Base-by-base conservation (phyloP, 2,329 filamentous ascomycete genomes). In the Huntiella moniliformis region DNA sequence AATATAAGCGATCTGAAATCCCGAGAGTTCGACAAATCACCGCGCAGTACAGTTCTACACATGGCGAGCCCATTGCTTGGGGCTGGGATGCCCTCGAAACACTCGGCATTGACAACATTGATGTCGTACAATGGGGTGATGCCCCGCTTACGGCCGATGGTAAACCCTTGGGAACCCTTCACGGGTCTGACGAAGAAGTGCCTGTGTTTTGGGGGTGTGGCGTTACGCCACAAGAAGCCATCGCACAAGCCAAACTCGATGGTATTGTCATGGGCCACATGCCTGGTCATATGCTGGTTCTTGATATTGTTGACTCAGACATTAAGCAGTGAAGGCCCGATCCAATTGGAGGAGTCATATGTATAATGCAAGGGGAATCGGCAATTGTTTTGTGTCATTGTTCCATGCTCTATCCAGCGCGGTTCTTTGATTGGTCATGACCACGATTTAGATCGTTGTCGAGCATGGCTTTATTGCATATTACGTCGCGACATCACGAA, bases 31-130 rank as follows among this genome's bases (percentile, higher is more conserved):
- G 74, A 10, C 58, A 62, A 3, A 65, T 79, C 28, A 79, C 74
- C 1, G 58, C 71, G 11, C 59, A 60, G 6, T 80, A 70, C 56
- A 56, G 62, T 6, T 59, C 64, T 1, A 77, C 74, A 3, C 76
- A 80, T 53, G 76, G 76, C 2, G 76, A 79, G 59, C 73, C 73
- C 1, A 61, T 80, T 11, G 73, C 70, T 3, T 80, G 73, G 73
- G 75, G 73, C 0, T 80, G 74, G 73, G 67, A 75, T 3, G 70
- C 66, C 0, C 56, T 70, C 7, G 53, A 57, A 50, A 53, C 53
- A 31, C 53, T 80, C 38, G 75, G 76, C 0, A 73, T 80, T 46
- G 43, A 52, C 40, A 64, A 77, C 55, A 61, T 77, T 7, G 57
- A 64, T 37, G 49, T 38, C 5, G 70, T 70, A 1, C 67, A 79